Conservation (phyloP, 768 basidiomycete genomes). For the Lactifluus hygrophoroides region DNA sequence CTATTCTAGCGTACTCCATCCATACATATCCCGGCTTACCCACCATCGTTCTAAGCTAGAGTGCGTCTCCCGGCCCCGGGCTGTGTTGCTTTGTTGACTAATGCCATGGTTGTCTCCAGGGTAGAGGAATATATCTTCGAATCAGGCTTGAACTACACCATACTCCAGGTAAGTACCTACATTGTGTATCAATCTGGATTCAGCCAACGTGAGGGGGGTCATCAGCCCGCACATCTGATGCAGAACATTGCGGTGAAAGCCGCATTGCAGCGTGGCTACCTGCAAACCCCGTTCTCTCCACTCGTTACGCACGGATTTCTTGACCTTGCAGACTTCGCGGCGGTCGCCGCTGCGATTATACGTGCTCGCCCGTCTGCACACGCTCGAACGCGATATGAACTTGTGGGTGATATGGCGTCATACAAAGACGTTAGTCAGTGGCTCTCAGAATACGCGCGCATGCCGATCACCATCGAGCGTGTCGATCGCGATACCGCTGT, state of each 20-base stretch:
- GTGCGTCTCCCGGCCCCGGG: not conserved
- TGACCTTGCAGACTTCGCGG: conserved; percentile 28
- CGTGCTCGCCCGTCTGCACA: conserved; percentile 25
- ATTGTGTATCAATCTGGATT: not conserved
- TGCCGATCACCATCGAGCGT: conserved; percentile 20
- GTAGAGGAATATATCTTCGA: conserved; percentile 33
- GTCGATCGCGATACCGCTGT: conserved; percentile 20
- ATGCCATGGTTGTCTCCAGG: conserved; percentile 12
- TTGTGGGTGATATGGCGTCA: conserved; percentile 27
- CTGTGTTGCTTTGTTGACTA: not conserved
- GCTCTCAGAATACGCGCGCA: conserved; percentile 16
- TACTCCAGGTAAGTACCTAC: conserved; percentile 24
- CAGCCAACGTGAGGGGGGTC: not conserved
- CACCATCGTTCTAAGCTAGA: conserved; percentile 18
- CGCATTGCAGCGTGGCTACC: conserved; percentile 6
- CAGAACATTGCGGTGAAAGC: conserved; percentile 26
- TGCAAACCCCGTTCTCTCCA: conserved; percentile 23
- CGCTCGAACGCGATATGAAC: conserved; percentile 30
- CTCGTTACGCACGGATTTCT: conserved; percentile 29
- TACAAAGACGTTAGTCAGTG: conserved; percentile 25
- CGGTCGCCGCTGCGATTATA: conserved; percentile 25
- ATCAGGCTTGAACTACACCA: conserved; percentile 31
- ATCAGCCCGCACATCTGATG: conserved; percentile 29
- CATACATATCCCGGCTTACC: conserved; percentile 15
- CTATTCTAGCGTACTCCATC: conserved; percentile 17